These are phyloP conservation scores for Quercus wislizeni DNA, from an alignment of 306 rosid species.

Conservation along the genomic window DNA sequence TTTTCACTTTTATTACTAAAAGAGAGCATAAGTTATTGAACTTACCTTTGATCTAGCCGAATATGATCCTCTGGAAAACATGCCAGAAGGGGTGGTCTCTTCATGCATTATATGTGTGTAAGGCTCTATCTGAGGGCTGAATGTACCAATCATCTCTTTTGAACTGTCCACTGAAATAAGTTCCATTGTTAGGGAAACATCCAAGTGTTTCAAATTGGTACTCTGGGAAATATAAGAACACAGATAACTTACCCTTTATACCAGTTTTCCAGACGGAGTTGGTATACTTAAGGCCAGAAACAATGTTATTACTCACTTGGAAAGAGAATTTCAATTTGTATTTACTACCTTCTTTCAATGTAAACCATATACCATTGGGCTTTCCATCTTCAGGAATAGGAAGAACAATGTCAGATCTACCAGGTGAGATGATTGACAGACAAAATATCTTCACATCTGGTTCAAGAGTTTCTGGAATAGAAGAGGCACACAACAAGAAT, in stretches of 20 bases:
- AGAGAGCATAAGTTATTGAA: not conserved
- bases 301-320: conserved; percentile 80
- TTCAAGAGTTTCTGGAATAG: conserved; percentile 63
- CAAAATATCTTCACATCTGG: conserved; percentile 89
- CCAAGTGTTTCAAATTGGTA: not conserved
- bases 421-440: conserved; percentile 71
- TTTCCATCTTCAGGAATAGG: conserved; percentile 75
- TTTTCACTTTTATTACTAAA: not conserved
- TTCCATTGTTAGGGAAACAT: not conserved
- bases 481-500: not conserved
- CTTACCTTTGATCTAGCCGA: conserved; percentile 84
- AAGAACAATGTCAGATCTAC: conserved; percentile 74
- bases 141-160: conserved; percentile 93
- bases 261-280: conserved; percentile 97
- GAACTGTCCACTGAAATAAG: conserved; percentile 70
- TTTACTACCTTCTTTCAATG: conserved; percentile 96
- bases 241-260: conserved; percentile 54
- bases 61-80: conserved; percentile 88
- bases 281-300: conserved; percentile 92
- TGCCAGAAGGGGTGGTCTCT: conserved; percentile 95
- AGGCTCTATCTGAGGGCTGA: conserved; percentile 80
- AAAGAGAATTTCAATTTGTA: conserved; percentile 75
- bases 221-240: not conserved
- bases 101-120: conserved; percentile 79
- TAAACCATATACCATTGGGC: conserved; percentile 85